Evolutionary conservation across 768 basidiomycete species (phyloP).

Genomic region (Auriculariales sp.): DNA sequence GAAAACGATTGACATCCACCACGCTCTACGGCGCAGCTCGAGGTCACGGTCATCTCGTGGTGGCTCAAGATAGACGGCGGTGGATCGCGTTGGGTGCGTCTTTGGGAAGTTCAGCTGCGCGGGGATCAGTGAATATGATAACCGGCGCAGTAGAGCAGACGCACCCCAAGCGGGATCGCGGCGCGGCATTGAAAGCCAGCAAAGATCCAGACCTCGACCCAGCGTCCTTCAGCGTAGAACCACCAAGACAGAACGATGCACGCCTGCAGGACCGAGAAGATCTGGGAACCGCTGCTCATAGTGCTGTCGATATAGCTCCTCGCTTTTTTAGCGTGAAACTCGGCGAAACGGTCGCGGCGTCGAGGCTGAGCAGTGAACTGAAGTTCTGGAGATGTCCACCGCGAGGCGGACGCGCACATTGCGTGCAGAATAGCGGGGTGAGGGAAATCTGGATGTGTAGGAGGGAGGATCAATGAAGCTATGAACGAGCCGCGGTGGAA

Average conservation of each 20-base stretch:
- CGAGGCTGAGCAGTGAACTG: slow-evolving; percentile 52
- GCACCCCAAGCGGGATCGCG: slow-evolving; percentile 64
- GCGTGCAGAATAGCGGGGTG: slow-evolving; percentile 85
- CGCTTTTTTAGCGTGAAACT: slow-evolving; percentile 79
- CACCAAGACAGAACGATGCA: slow-evolving; percentile 81
- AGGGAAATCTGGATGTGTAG: slow-evolving; percentile 71
- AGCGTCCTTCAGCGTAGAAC: slow-evolving; percentile 77
- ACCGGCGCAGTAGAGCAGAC: background rate
- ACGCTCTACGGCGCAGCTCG: slow-evolving; percentile 66
- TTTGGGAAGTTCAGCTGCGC: slow-evolving; percentile 77
- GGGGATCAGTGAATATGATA: background rate
- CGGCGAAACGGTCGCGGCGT: slow-evolving; percentile 72
- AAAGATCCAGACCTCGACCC: slow-evolving; percentile 89
- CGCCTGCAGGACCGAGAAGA: slow-evolving; percentile 77
- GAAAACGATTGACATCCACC: slow-evolving; percentile 87
- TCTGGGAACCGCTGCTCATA: slow-evolving; percentile 80
- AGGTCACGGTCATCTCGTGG: slow-evolving; percentile 63
- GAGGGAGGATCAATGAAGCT: slow-evolving; percentile 64
- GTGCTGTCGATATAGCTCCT: slow-evolving; percentile 77
- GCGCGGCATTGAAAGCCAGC: slow-evolving; percentile 75
- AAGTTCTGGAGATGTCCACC: slow-evolving; percentile 62
- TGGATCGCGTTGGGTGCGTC: slow-evolving; percentile 48
- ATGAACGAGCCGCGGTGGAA: slow-evolving; percentile 72
- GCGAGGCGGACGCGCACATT: slow-evolving; percentile 79
- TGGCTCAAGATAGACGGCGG: slow-evolving; percentile 66